Evolutionary conservation across 148 eudicot genomes (phyloP).

Genomic region (Dysphania ambrosioides): DNA sequence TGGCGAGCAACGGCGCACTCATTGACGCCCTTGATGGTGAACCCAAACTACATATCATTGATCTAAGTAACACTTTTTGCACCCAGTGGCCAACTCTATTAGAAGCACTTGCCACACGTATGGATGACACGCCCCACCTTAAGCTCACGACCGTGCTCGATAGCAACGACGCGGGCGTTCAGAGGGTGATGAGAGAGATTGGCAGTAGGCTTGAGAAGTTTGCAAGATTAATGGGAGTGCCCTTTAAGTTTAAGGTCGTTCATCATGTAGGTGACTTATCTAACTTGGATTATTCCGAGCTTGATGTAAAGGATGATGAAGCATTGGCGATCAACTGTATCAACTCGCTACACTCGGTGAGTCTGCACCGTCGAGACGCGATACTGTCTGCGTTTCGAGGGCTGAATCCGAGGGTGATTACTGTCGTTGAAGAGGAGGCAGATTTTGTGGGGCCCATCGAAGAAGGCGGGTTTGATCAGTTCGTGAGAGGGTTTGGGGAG

Average conservation of each 20-base stretch:
- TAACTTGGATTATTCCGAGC: constrained; percentile 33
- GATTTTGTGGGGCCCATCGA: constrained; percentile 42
- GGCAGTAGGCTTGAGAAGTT: constrained; percentile 77
- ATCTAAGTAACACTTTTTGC: constrained; percentile 74
- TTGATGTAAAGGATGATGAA: constrained; percentile 63
- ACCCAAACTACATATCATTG: constrained; percentile 64
- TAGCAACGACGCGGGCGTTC: constrained; percentile 26
- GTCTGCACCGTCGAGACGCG: constrained; percentile 41
- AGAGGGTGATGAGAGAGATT: constrained; percentile 82
- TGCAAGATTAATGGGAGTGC: constrained; percentile 93
- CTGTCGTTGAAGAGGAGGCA: constrained; percentile 89
- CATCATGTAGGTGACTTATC: constrained; percentile 71
- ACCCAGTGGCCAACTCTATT: constrained; percentile 98
- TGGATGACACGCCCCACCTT: constrained; percentile 82
- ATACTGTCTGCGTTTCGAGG: constrained; percentile 46
- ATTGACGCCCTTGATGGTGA: constrained; percentile 82
- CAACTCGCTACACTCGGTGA: constrained; percentile 59
- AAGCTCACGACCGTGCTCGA: constrained; percentile 63
- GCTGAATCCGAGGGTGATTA: constrained; percentile 59
- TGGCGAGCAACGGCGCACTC: constrained; percentile 81
- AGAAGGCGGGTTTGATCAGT: constrained; percentile 22
- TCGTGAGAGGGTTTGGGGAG: constrained; percentile 66
- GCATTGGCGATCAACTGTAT: constrained; percentile 74
- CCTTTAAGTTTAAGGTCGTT: constrained; percentile 59
- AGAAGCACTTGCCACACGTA: constrained; percentile 79